Base-by-base conservation (phyloP, 1,284 basidiomycete species). In the Tilletiaria anomala region DNA sequence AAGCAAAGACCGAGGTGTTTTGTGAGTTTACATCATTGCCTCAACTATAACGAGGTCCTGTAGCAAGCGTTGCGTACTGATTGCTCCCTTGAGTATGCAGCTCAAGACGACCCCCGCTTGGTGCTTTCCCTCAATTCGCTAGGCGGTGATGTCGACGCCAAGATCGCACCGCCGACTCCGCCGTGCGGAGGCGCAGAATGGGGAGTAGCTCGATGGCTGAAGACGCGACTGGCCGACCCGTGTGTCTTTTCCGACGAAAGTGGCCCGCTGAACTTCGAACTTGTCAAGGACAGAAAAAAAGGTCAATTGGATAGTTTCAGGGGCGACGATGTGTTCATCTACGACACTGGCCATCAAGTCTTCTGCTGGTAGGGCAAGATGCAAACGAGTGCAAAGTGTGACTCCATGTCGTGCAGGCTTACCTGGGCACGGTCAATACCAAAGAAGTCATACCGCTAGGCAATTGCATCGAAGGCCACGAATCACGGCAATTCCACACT, bases 1-100 rank as follows among this genome's bases (percentile, higher is more conserved):
- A n/a, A n/a, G n/a, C n/a, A n/a, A n/a, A 40, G 16, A 32, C 35
- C 5, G 24, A 41, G 24, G 43, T 32, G n/a, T 10, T 42, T 37
- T 15, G 16, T 36, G 18, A 16, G 36, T 23, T 5, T 15, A 20
- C 20, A 18, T 24, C 8, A 6, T 15, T 33, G 12, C 32, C 17
- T 16, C 12, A 12, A 12, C 5, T 12, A 16, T 16, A 11, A 8
- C 10, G 8, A 6, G 12, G 18, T 18, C n/a, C 4, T 19, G 15
- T 33, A 6, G 32, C 17, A 12, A 16, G 8, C 17, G 32, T 6
- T 16, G 32, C 5, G 14, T 16, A 10, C 8, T 6, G 12, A 19
- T 16, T 35, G 3, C 22, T 36, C 35, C 19, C 2, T 17, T 21
- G 6, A 19, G n/a, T n/a, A n/a, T n/a, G n/a, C 35, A 37, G 33